Evolutionary conservation across 192 early-diverging fungal genomes (phyloP).

Genomic region (Martensiomyces pterosporus): DNA sequence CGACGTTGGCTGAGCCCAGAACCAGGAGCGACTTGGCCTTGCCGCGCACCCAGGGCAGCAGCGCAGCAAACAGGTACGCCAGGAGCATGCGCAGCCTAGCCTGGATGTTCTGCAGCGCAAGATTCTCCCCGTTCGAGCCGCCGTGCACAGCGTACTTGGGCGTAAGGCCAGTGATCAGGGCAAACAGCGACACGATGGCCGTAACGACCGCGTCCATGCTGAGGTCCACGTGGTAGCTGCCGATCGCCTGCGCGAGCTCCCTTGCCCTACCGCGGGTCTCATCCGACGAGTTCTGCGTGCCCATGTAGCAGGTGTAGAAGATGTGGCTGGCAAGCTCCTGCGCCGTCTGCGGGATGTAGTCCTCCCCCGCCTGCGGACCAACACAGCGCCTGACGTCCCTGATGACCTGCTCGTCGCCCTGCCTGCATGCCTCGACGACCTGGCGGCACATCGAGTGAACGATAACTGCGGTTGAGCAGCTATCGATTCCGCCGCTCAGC

Average conservation of each 20-base stretch:
- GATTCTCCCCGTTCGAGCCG: slow-evolving; percentile 79
- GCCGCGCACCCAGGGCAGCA: slow-evolving; percentile 83
- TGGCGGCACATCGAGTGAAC: slow-evolving; percentile 86
- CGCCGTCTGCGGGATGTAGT: slow-evolving; percentile 72
- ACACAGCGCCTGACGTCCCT: slow-evolving; percentile 64
- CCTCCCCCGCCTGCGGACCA: slow-evolving; percentile 54
- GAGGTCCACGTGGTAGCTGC: slow-evolving; percentile 88
- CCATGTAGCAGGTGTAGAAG: slow-evolving; percentile 97
- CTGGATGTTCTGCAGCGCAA: slow-evolving; percentile 97
- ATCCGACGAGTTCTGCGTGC: slow-evolving; percentile 80
- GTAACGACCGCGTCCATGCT: slow-evolving; percentile 81
- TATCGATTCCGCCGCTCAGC: slow-evolving; percentile 96
- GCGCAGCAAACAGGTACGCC: slow-evolving; percentile 91
- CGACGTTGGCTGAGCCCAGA: slow-evolving; percentile 94
- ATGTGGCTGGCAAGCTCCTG: slow-evolving; percentile 79
- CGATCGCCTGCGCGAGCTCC: slow-evolving; percentile 73
- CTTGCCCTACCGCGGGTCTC: slow-evolving; percentile 84
- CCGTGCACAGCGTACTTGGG: slow-evolving; percentile 83
- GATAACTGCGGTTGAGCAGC: slow-evolving; percentile 83
- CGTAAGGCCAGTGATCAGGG: slow-evolving; percentile 63
- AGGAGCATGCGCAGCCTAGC: slow-evolving; percentile 93
- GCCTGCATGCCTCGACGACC: slow-evolving; percentile 25
- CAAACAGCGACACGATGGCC: slow-evolving; percentile 73
- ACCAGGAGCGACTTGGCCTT: slow-evolving; percentile 73
- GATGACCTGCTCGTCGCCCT: slow-evolving; percentile 63